Percentiles rank a stretch among this genome's conserved stretches.
These are phyloP conservation scores for Pseudoperonospora humuli DNA, from an alignment of 352 stramenopile species.

Conservation along the genomic window DNA sequence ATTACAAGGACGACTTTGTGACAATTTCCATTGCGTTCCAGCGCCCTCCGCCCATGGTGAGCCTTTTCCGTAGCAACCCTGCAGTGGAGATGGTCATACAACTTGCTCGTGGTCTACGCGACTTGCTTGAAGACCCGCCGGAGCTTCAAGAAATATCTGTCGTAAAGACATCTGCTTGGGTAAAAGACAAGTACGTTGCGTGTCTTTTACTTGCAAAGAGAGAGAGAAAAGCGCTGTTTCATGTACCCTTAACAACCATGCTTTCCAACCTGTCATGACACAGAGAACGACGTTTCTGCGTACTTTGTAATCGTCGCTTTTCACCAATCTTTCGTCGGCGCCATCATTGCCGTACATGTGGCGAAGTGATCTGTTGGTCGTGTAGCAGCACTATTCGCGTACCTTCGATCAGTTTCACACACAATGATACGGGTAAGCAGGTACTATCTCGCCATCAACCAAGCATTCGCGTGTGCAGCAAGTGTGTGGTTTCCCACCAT, in stretches of 20 bases:
- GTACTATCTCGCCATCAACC: conserved; percentile 71
- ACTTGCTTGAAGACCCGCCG: conserved; percentile 69
- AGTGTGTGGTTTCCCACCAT: conserved; percentile 74
- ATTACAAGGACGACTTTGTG: conserved; percentile 70
- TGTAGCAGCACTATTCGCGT: conserved; percentile 82
- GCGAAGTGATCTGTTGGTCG: conserved; percentile 84
- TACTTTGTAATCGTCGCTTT: conserved; percentile 76
- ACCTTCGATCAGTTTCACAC: conserved; percentile 77
- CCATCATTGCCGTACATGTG: conserved; percentile 85
- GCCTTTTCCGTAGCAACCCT: conserved; percentile 74
- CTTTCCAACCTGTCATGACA: conserved; percentile 8
- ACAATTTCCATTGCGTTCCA: conserved; percentile 83
- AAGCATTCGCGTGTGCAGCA: conserved; percentile 79
- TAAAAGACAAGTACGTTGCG: conserved; percentile 69
- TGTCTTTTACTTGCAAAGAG: background rate
- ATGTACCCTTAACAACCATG: conserved; percentile 12
- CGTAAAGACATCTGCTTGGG: conserved; percentile 73
- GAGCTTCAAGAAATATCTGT: conserved; percentile 77
- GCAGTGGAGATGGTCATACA: conserved; percentile 79
- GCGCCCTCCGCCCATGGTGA: conserved; percentile 70
- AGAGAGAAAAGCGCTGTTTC: background rate
- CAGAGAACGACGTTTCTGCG: conserved; percentile 71
- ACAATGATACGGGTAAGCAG: conserved; percentile 74
- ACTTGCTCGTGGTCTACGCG: conserved; percentile 67
- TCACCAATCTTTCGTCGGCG: conserved; percentile 75